Conservation (phyloP, 495 filamentous ascomycete genomes). For the Sphaerosporella brunnea region DNA sequence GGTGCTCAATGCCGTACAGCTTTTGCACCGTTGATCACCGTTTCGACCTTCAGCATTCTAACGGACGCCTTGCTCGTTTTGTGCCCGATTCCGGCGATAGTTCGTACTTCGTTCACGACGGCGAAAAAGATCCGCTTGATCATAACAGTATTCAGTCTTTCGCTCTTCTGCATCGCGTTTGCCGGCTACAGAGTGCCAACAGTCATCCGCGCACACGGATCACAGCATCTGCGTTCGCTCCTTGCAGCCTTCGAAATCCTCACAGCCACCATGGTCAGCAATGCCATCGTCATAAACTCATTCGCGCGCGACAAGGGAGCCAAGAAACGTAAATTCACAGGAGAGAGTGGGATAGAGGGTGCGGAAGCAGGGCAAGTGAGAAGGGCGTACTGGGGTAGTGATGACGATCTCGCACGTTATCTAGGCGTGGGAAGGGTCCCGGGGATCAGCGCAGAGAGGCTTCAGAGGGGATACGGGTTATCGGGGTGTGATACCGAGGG, state of each 20-base stretch:
- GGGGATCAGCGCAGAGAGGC: background rate
- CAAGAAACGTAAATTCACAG: conserved; percentile 54
- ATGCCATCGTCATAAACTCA: conserved; percentile 60
- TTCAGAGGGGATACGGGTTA: conserved; percentile 29
- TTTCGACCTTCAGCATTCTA: conserved; percentile 69
- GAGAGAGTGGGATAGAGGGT: conserved; percentile 31
- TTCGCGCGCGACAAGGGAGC: conserved; percentile 63
- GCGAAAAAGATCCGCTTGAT: conserved; percentile 28
- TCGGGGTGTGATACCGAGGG: background rate
- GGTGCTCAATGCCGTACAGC: conserved; percentile 57
- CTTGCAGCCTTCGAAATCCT: conserved; percentile 62
- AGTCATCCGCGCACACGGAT: conserved; percentile 42
- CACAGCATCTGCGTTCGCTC: conserved; percentile 59
- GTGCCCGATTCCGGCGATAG: conserved; percentile 62
- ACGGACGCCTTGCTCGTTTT: conserved; percentile 74
- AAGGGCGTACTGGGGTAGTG: conserved; percentile 55
- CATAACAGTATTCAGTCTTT: conserved; percentile 62
- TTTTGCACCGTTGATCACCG: conserved; percentile 68
- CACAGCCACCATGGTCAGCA: conserved; percentile 57
- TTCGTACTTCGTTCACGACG: background rate
- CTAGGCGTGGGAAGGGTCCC: conserved; percentile 33
- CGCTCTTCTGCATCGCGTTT: conserved; percentile 52
- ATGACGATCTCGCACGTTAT: conserved; percentile 59
- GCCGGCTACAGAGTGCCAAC: conserved; percentile 61
- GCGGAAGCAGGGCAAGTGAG: conserved; percentile 33